phyloP scores from a whole-genome alignment of 441 rosid genomes.

The Adansonia gregorii region DNA sequence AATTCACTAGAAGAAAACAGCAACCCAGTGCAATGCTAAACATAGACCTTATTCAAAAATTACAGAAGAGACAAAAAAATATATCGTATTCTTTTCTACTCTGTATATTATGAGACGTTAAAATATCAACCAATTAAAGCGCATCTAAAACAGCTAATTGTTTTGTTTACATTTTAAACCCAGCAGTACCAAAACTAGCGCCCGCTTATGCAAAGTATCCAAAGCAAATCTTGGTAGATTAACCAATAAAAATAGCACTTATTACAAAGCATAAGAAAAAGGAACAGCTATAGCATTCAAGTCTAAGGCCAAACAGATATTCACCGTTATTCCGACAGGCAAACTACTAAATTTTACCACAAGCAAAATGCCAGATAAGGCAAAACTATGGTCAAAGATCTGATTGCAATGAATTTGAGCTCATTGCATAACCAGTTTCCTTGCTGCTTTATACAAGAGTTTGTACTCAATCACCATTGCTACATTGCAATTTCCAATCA shows the following conservation, averaged over 20 bases:
- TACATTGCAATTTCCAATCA: slow-evolving; percentile 1
- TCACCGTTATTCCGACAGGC: neutral
- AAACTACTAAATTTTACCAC: slow-evolving; percentile 10
- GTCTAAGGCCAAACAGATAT: neutral
- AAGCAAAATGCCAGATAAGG: neutral
- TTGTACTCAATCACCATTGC: neutral
- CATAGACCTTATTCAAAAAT: slow-evolving; percentile 2
- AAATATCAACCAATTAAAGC: neutral
- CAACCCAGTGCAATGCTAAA: slow-evolving; percentile 8
- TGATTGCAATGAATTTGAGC: neutral
- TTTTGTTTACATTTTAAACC: slow-evolving; percentile 4
- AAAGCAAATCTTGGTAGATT: slow-evolving; percentile 11
- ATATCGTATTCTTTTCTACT: neutral
- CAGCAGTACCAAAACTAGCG: slow-evolving; percentile 17
- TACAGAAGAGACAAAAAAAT: slow-evolving; percentile 1
- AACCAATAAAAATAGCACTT: slow-evolving; percentile 1
- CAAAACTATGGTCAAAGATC: slow-evolving; percentile 6
- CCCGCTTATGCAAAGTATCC: neutral
- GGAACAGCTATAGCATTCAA: slow-evolving; percentile 14
- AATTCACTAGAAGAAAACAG: slow-evolving; percentile 4
- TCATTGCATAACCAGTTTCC: slow-evolving; percentile 5
- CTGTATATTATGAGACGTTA: neutral
- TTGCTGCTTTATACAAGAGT: neutral
- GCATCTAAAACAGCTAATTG: neutral
- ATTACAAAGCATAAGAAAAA: neutral